Conservation (phyloP, 352 stramenopile species). For the Globisporangium orthogonon region DNA sequence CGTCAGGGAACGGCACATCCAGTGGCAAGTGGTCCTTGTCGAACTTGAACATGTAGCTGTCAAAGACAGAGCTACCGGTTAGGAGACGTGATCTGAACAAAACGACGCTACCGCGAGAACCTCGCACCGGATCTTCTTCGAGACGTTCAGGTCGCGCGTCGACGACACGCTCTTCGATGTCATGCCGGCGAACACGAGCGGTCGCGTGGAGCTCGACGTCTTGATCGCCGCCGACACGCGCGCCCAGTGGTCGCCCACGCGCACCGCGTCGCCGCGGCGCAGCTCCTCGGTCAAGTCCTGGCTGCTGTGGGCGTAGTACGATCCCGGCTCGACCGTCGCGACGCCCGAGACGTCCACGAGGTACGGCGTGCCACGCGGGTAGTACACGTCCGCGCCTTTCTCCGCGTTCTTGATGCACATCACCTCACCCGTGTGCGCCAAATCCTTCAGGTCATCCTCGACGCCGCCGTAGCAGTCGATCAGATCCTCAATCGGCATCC, state of each 20-base stretch:
- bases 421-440: conserved; percentile 67
- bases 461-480: conserved; percentile 80
- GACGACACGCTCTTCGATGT: conserved; percentile 75
- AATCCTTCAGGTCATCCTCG: conserved; percentile 69
- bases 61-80: conserved; percentile 1
- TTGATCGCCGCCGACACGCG: conserved; percentile 74
- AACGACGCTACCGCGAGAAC: conserved; percentile 5
- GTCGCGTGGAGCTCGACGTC: conserved; percentile 59
- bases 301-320: conserved; percentile 54
- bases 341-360: conserved; percentile 70
- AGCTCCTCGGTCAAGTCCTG: conserved; percentile 67
- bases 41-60: conserved; percentile 75
- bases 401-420: conserved; percentile 85
- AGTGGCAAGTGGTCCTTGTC: conserved; percentile 78
- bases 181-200: conserved; percentile 61
- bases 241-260: conserved; percentile 76
- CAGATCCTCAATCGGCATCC: conserved; percentile 76
- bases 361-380: conserved; percentile 54
- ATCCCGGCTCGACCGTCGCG: conserved; percentile 65
- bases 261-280: conserved; percentile 65
- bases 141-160: conserved; percentile 69
- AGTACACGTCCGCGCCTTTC: conserved; percentile 74
- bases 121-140: conserved; percentile 64
- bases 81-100: background rate
- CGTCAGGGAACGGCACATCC: conserved; percentile 71